phyloP scores from a whole-genome alignment of 495 filamentous ascomycete genomes.

The Rhizodiscina lignyota region DNA sequence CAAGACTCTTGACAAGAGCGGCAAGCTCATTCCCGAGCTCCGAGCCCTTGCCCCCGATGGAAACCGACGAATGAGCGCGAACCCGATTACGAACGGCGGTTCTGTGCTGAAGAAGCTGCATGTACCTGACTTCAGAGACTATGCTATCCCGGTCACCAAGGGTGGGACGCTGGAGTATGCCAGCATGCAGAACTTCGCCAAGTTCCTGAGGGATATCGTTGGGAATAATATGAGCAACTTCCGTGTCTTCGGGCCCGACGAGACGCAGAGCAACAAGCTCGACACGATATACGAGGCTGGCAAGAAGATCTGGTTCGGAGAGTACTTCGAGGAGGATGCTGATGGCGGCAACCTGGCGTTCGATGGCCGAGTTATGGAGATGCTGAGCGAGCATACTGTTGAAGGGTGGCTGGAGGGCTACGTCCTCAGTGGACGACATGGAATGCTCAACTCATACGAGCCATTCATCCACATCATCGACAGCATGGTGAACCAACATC shows the following conservation, averaged over 20 bases:
- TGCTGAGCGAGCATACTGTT: conserved; percentile 57
- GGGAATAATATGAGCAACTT: conserved; percentile 42
- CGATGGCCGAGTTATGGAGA: conserved; percentile 58
- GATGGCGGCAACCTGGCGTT: conserved; percentile 50
- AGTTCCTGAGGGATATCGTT: conserved; percentile 45
- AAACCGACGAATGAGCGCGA: conserved; percentile 49
- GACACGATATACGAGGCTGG: conserved; percentile 45
- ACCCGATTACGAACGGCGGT: conserved; percentile 56
- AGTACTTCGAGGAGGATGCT: conserved; percentile 53
- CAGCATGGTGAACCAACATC: conserved; percentile 66
- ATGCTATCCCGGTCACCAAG: conserved; percentile 36
- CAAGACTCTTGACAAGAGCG: conserved; percentile 40
- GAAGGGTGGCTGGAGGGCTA: conserved; percentile 69
- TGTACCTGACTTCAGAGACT: conserved; percentile 48
- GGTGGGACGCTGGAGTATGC: conserved; percentile 28
- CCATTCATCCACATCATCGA: conserved; percentile 68
- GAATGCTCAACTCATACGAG: conserved; percentile 60
- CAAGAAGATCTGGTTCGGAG: conserved; percentile 63
- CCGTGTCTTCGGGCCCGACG: conserved; percentile 58
- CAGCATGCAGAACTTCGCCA: conserved; percentile 49
- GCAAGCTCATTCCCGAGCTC: conserved; percentile 41
- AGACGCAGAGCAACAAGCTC: conserved; percentile 65
- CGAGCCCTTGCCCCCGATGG: conserved; percentile 43
- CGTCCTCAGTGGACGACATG: conserved; percentile 51
- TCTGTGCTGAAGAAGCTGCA: conserved; percentile 40